Evolutionary conservation across 2,329 filamentous ascomycete genomes (phyloP), one percentile per base, ranked within the genome.

Genomic region (Fusarium subtropicale): DNA sequence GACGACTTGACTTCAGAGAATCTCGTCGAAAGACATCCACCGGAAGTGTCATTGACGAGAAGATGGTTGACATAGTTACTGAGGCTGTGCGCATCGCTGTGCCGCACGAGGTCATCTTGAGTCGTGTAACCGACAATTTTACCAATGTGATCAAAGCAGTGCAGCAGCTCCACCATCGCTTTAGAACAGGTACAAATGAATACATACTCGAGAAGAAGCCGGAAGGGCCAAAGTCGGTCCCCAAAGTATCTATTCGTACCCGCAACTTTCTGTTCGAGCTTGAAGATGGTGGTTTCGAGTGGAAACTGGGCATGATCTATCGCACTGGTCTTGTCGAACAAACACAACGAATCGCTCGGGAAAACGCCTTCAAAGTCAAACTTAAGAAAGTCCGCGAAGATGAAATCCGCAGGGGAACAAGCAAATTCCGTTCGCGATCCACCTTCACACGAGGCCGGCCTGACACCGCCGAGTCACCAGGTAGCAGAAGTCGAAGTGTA

Each of bases 241-340:
- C 96, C 2, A 95, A 92, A 75, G 84, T 99, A 24, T 95, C 94
- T 0, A 71, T 99, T 12, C 89, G 94, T 53, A 91, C 91, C 56
- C 92, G 92, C 73, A 92, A 92, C 7, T 84, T 99, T 26, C 81
- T 97, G 4, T 95, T 99, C 62, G 95, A 98, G 76, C 85, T 99
- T 36, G 96, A 99, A 80, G 96, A 99, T 77, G 95, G 96, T 51
- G 91, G 93, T 0, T 99, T 99, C 75, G 96, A 99, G 78, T 99
- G 94, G 92, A 98, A 97, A 77, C 84, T 99, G 12, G 93, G 94
- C 18, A 90, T 94, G 76, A 99, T 99, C 53, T 99, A 98, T 78
- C 90, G 95, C 33, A 89, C 93, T 46, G 96, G 97, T 1, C 85
- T 95, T 22, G 84, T 94, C 57, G 96, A 99, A 78, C 95, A 98